Base-by-base conservation (phyloP, 2,329 filamentous ascomycete species). In the Cryphonectria parasitica region DNA sequence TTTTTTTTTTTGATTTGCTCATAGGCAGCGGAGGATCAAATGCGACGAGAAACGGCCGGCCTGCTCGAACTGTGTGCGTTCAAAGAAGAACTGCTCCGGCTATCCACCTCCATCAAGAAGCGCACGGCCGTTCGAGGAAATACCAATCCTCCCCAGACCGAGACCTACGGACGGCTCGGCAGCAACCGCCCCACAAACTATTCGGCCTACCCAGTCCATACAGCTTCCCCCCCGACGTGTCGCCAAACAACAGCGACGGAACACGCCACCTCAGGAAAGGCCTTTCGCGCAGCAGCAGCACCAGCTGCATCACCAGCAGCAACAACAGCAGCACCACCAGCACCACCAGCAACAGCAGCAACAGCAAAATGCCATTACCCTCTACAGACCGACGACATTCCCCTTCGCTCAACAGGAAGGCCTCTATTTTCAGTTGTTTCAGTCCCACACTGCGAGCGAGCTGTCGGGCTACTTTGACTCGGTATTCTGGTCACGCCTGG, bases 381-480 rank as follows among this genome's bases (percentile, higher is more conserved):
- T 84, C 25, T 82, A 84, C 75, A 82, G 82, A 63, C 85, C 86
- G 11, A 79, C 84, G 17, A 80, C 77, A 31, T 79, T 89, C n/a
- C 80, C 84, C 10, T 83, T 90, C 41, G 79, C 82, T 67, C 79
- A 83, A 6, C 80, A 82, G 64, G 89, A 91, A 72, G 83, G 82
- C 25, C 83, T 85, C 64, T 91, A 91, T 74, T 91, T 91, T 75
- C 84, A 89, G 69, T 79, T 90, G 17, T 91, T 91, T 75, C 85
- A 86, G 58, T 82, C 85, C 36, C 87, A 88, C 60, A 91, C 90
- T 0, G 87, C 89, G 1, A 86, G 81, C 63, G 88, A 90, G 75
- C 80, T 92, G 8, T 90, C 89, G 0, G 89, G 90, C 17, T 91
- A 89, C 76, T 92, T 92, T 72, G 88, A 91, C 76, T 87, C 85